Percentiles rank a stretch among this genome's conserved stretches.
phyloP scores from a whole-genome alignment of 108 stramenopile genomes.

The Nannochloropsis oceanica region DNA sequence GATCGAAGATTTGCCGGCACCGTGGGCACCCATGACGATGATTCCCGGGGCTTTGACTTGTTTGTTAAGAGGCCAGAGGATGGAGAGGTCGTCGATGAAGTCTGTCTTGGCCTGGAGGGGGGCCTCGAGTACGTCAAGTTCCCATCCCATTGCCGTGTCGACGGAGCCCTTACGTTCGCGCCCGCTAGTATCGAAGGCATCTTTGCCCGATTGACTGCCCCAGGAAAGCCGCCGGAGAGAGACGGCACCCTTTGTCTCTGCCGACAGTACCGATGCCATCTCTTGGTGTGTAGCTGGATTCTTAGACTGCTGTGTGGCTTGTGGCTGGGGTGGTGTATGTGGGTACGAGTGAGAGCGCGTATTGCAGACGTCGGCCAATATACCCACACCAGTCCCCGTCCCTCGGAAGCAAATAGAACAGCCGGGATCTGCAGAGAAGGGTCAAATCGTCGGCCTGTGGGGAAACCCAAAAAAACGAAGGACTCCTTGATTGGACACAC shows the following conservation, averaged over 20 bases:
- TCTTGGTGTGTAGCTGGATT: background rate
- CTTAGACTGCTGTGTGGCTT: too few relatives aligned
- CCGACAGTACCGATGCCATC: too few relatives aligned
- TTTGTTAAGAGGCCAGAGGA: background rate
- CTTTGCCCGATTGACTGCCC: background rate
- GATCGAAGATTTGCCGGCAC: constrained; percentile 35
- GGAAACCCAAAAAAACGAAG: too few relatives aligned
- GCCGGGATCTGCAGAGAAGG: too few relatives aligned
- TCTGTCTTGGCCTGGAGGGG: background rate
- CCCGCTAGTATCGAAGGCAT: background rate
- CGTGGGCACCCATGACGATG: constrained; percentile 40
- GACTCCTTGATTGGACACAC: too few relatives aligned
- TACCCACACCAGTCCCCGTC: too few relatives aligned
- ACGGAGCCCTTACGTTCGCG: background rate
- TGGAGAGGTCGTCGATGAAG: background rate
- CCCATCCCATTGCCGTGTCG: background rate
- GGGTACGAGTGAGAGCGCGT: too few relatives aligned
- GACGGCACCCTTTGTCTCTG: background rate
- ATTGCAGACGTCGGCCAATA: too few relatives aligned
- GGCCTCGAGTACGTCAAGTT: background rate
- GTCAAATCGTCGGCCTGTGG: too few relatives aligned
- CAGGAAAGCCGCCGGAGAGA: background rate
- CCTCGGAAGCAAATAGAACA: too few relatives aligned
- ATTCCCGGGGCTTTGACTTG: constrained; percentile 11
- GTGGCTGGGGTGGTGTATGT: too few relatives aligned